These are phyloP conservation scores for Fusarium luffae DNA, from an alignment of 2,329 filamentous ascomycete genomes.

Conservation along the genomic window DNA sequence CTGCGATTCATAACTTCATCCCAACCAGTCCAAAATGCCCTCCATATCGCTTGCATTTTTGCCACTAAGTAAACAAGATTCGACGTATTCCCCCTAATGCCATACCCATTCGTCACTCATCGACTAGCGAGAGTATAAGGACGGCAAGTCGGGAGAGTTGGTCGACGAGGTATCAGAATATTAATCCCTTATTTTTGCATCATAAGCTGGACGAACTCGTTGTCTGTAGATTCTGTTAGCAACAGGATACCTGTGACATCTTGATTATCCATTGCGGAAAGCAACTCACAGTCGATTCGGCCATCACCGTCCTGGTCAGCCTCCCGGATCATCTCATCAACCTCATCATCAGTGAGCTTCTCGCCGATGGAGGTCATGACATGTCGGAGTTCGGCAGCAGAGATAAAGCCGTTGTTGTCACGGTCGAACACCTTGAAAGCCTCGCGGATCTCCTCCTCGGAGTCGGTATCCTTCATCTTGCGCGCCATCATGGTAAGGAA, in stretches of 20 bases:
- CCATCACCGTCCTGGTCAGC: constrained; percentile 91
- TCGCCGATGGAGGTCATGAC: constrained; percentile 94
- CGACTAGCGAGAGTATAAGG: constrained; percentile 23
- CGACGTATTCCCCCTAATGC: constrained; percentile 30
- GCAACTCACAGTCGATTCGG: constrained; percentile 81
- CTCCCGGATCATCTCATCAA: constrained; percentile 93
- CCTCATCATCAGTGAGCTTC: constrained; percentile 90
- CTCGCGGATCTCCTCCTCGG: constrained; percentile 89
- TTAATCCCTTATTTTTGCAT: constrained; percentile 81
- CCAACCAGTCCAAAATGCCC: constrained; percentile 43
- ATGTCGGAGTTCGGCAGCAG: constrained; percentile 85
- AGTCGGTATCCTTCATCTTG: constrained; percentile 95
- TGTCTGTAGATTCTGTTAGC: constrained; percentile 66
- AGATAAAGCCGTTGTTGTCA: constrained; percentile 93
- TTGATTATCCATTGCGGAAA: not conserved
- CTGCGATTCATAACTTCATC: constrained; percentile 44
- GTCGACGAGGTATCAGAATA: constrained; percentile 44
- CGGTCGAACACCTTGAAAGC: constrained; percentile 92
- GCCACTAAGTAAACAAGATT: constrained; percentile 46
- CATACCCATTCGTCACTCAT: constrained; percentile 33
- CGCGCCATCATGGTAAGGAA: constrained; percentile 94
- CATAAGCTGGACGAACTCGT: constrained; percentile 94
- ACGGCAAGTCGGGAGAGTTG: constrained; percentile 33
- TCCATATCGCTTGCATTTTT: constrained; percentile 49
- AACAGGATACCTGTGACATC: not conserved